These are phyloP conservation scores for Medicago arabica DNA, from an alignment of 306 rosid genomes.

Conservation along the genomic window DNA sequence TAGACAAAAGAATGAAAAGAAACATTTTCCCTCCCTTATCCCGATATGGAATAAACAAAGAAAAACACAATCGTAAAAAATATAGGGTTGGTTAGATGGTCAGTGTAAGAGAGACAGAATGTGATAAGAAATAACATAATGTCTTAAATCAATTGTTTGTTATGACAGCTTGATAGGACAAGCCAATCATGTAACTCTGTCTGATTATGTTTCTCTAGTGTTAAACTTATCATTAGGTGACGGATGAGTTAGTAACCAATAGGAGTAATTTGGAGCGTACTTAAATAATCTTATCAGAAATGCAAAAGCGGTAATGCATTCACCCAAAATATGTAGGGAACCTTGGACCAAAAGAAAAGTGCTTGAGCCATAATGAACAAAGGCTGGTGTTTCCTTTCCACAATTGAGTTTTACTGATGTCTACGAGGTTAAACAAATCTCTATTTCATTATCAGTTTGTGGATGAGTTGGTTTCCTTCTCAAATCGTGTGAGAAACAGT, in stretches of 20 bases:
- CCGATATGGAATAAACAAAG: neutral
- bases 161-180: neutral
- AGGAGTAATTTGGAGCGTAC: neutral
- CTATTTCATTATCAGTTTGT: neutral
- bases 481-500: neutral
- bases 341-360: neutral
- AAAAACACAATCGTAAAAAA: neutral
- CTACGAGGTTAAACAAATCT: neutral
- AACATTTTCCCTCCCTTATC: neutral
- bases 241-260: neutral
- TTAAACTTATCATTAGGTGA: neutral
- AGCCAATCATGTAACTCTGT: neutral
- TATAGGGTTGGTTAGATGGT: neutral
- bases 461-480: neutral
- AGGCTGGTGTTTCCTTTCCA: neutral
- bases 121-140: neutral
- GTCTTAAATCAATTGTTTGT: neutral
- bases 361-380: neutral
- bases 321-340: neutral
- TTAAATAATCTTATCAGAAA: neutral
- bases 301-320: neutral
- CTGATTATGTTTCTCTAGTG: neutral
- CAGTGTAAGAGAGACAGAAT: neutral
- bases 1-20: conserved; percentile 11
- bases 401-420: neutral